phyloP scores from a whole-genome alignment of 2,329 filamentous ascomycete genomes.

The Phaeoacremonium minimum region DNA sequence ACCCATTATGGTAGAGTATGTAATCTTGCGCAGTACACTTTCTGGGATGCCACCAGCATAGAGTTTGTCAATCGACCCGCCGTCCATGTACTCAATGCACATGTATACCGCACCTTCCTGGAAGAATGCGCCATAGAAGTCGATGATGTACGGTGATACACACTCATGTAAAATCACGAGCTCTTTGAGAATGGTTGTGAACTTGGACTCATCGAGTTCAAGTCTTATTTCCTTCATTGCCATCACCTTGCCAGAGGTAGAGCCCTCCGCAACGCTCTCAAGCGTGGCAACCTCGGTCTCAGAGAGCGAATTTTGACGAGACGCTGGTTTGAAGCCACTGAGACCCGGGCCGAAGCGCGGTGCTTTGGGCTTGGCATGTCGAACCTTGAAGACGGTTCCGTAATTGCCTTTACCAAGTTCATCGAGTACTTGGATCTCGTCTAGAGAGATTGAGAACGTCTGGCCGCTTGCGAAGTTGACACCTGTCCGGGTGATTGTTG shows the following conservation, averaged over 20 bases:
- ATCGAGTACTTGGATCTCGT: constrained; percentile 89
- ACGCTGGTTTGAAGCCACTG: constrained; percentile 38
- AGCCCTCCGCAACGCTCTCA: constrained; percentile 20
- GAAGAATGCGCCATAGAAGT: constrained; percentile 98
- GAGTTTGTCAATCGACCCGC: constrained; percentile 93
- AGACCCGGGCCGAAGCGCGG: constrained; percentile 58
- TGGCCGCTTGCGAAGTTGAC: constrained; percentile 90
- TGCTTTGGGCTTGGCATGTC: constrained; percentile 65
- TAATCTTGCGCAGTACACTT: constrained; percentile 82
- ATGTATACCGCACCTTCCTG: constrained; percentile 99
- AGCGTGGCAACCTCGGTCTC: constrained; percentile 23
- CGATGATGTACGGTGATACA: constrained; percentile 92
- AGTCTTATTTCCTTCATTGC: constrained; percentile 98
- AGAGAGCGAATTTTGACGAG: constrained; percentile 29
- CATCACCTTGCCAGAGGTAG: constrained; percentile 76
- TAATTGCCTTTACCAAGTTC: constrained; percentile 98
- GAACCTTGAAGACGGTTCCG: constrained; percentile 94
- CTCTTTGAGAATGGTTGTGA: constrained; percentile 96
- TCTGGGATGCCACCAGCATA: constrained; percentile 91
- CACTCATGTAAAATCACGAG: constrained; percentile 94
- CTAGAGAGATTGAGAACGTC: constrained; percentile 88
- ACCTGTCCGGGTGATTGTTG: constrained; percentile 80
- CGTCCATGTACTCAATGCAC: constrained; percentile 99
- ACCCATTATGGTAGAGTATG: constrained; percentile 83
- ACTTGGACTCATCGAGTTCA: constrained; percentile 94